Evolutionary conservation across 257 asterid species (phyloP).

Genomic region (Fraxinus pennsylvanica): DNA sequence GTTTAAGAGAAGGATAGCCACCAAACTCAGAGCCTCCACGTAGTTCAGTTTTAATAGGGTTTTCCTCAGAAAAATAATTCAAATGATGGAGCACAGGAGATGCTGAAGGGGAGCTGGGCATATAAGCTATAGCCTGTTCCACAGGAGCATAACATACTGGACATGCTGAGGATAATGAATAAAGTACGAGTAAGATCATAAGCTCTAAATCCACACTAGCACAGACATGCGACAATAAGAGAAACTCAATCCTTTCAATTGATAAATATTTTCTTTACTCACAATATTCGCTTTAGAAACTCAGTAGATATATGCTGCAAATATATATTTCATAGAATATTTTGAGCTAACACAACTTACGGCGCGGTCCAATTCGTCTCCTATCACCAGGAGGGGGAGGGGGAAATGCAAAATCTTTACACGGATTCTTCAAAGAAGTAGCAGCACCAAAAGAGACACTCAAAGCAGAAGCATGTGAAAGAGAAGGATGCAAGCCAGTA

Average conservation of each 20-base stretch:
- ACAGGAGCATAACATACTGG: slow-evolving; percentile 87
- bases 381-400: slow-evolving; percentile 82
- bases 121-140: slow-evolving; percentile 77
- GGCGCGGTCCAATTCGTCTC: slow-evolving; percentile 89
- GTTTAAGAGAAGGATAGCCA: slow-evolving; percentile 85
- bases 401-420: slow-evolving; percentile 72
- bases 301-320: slow-evolving; percentile 13
- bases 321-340: slow-evolving; percentile 16
- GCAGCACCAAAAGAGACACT: slow-evolving; percentile 32
- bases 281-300: slow-evolving; percentile 1
- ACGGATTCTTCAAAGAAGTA: slow-evolving; percentile 48
- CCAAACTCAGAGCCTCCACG: slow-evolving; percentile 93
- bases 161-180: slow-evolving; percentile 66
- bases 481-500: slow-evolving; percentile 41
- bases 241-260: slow-evolving; percentile 15
- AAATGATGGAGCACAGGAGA: slow-evolving; percentile 75
- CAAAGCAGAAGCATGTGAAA: slow-evolving; percentile 42
- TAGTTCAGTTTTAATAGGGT: slow-evolving; percentile 55
- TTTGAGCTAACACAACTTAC: slow-evolving; percentile 53
- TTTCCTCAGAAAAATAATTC: slow-evolving; percentile 67
- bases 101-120: slow-evolving; percentile 69
- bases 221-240: slow-evolving; percentile 1
- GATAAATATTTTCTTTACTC: slow-evolving; percentile 20
- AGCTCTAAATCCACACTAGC: background rate
- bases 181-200: slow-evolving; percentile 20